phyloP scores from a whole-genome alignment of 257 asterid genomes.

The Primulina huaijiensis region DNA sequence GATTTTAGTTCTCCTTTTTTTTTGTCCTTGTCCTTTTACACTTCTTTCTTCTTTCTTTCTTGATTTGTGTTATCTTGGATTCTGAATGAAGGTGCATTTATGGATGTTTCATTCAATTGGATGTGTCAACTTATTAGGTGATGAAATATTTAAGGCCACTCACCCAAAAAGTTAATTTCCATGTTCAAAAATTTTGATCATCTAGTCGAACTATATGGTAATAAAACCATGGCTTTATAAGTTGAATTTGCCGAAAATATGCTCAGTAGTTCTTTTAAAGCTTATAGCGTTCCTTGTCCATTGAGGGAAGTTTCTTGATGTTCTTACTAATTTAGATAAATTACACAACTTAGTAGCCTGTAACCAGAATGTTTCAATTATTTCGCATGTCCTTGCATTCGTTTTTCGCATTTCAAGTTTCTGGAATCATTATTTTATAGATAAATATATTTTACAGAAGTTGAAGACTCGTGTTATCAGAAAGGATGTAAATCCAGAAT shows the following conservation, averaged over 20 bases:
- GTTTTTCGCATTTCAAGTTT: background rate
- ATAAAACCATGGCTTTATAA: background rate
- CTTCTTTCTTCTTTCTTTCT: background rate
- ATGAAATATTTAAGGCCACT: background rate
- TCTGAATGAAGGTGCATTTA: background rate
- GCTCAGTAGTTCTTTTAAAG: background rate
- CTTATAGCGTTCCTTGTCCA: background rate
- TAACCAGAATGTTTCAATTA: background rate
- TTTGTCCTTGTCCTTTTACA: too few species aligned
- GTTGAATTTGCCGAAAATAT: background rate
- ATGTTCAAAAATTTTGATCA: too few species aligned
- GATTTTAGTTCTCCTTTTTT: background rate
- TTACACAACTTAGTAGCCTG: background rate
- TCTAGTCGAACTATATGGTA: background rate
- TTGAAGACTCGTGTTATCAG: slow-evolving; percentile 76
- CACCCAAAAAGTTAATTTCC: background rate
- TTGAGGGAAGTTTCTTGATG: background rate
- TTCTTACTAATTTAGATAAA: too few species aligned
- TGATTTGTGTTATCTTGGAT: background rate
- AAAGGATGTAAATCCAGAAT: slow-evolving; percentile 80
- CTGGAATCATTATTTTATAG: background rate
- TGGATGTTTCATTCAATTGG: background rate
- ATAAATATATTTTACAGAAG: slow-evolving; percentile 43
- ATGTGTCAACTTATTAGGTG: background rate
- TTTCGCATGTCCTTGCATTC: background rate